Evolutionary conservation across 257 asterid species (phyloP), one percentile per base, ranked within the genome.

Genomic region (Nemophila menziesii): DNA sequence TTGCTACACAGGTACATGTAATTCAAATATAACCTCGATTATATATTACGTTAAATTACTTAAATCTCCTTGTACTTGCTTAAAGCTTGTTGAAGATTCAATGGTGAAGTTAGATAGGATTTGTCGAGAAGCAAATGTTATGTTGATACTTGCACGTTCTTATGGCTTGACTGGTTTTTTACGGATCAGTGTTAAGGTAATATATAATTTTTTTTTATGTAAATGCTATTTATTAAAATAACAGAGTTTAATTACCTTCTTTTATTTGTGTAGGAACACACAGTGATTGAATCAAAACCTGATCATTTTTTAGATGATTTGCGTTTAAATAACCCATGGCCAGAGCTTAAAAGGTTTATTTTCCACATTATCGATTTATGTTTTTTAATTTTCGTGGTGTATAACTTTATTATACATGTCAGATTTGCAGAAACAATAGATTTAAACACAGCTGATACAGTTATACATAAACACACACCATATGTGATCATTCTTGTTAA

Each of bases 301-400:
- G 98, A 90, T 51, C 94, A 90, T 55, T 85, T 85, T 63, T 66
- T 86, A 62, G 98, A 90, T 43, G 94, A 81, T 57, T 84, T 90
- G 40, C 86, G 96, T 52, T 75, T 90, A 58, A 84, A 85, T 67
- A 75, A 77, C 58, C 92, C 98, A 2, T 90, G 98, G 98, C 85
- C 92, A 18, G 86, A 90, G 72, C 94, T 90, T 26, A 65, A 44
- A 66, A 81, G 96, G 98, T 90, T 56, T 60, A n/a, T 5, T 20
- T 20, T 39, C 14, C 36, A 20, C 15, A 3, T 29, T 29, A 13
- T 15, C 16, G 15, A 37, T 48, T n/a, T n/a, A n/a, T n/a, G n/a
- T n/a, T n/a, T n/a, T n/a, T n/a, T 18, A 3, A 5, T 16, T 26
- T 19, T 5, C 20, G n/a, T 18, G 46, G 19, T n/a, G 16, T 6